phyloP scores from a whole-genome alignment of 805 yeast species.

The Helenozyma rhizophorensis region DNA sequence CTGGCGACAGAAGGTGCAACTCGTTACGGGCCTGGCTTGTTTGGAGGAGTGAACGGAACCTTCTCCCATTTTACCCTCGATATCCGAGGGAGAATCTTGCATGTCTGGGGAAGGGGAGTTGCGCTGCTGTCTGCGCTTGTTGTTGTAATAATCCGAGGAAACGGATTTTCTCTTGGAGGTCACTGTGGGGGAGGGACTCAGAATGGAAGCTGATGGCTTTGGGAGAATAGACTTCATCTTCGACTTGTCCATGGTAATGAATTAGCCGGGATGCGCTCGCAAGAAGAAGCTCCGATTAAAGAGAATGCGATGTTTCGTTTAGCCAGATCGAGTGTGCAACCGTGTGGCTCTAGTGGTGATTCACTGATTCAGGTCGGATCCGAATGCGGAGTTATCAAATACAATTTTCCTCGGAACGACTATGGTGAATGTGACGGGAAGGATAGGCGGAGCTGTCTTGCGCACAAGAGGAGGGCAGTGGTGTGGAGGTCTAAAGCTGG shows the following conservation, averaged over 20 bases:
- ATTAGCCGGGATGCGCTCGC: no score
- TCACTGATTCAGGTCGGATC: not conserved
- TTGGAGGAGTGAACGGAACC: constrained; percentile 14
- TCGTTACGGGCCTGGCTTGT: constrained; percentile 71
- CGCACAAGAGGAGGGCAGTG: no score
- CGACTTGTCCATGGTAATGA: constrained; percentile 34
- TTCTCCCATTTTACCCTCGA: not conserved
- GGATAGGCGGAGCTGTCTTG: no score
- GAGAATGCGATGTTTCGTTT: no score
- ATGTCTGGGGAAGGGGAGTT: constrained; percentile 5
- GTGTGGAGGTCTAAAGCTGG: no score
- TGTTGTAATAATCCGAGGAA: constrained; percentile 5
- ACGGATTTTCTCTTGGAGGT: constrained; percentile 15
- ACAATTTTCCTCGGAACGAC: no score
- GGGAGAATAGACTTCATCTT: constrained; percentile 41
- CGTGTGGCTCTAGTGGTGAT: no score
- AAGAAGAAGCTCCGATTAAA: no score
- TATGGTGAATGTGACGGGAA: no score
- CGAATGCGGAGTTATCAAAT: not conserved
- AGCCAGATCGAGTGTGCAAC: no score
- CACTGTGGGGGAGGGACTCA: constrained; percentile 10
- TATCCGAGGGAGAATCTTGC: constrained; percentile 3
- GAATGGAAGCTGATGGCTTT: constrained; percentile 27
- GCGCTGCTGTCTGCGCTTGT: constrained; percentile 10
- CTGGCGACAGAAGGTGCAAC: constrained; percentile 92